Evolutionary conservation across 1,284 basidiomycete genomes (phyloP), one percentile per base, ranked within the genome.

Genomic region (Mycena sp.): DNA sequence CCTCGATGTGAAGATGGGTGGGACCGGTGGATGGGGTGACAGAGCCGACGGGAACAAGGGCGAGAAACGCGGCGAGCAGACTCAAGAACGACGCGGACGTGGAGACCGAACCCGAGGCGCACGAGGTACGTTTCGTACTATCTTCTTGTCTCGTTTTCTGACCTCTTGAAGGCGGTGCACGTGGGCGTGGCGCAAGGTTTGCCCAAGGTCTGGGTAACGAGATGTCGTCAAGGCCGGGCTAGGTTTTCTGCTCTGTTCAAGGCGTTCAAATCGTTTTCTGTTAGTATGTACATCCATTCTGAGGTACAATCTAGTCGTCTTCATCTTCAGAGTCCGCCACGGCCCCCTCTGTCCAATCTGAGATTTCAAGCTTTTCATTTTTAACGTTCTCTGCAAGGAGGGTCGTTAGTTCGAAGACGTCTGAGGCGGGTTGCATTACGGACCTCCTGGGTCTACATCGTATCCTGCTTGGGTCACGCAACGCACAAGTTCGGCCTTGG

Each of bases 401-500:
- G n/a, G n/a, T 50, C 34, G n/a, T 67, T 63, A 18, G 65, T 65
- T 64, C 10, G 41, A 41, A 68, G 20, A 46, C 14, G 61, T 22
- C 20, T 39, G 16, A 20, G 5, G 4, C 4, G 34, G 46, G 65
- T 69, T 7, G 59, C 16, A 14, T 57, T 70, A 78, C 88, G 78
- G 76, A 94, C 95, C 91, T 75, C 90, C 93, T 14, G 87, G 85
- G 55, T 86, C 85, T 30, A 96, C 92, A 77, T 96, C 94, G 77
- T 94, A 97, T 0, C 95, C 95, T 7, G 93, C 91, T 73, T 97
- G 96, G 3, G 96, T 93, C 52, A 98, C 91, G 79, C 95, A 97
- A 68, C 93, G 90, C 69, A 89, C 88, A 72, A 99, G 84, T 75
- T 93, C 91, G 1, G 93, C 91, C 78, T 94, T 95, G 54, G 87